phyloP scores from a whole-genome alignment of 2,329 filamentous ascomycete genomes.

The Sclerotinia borealis region DNA sequence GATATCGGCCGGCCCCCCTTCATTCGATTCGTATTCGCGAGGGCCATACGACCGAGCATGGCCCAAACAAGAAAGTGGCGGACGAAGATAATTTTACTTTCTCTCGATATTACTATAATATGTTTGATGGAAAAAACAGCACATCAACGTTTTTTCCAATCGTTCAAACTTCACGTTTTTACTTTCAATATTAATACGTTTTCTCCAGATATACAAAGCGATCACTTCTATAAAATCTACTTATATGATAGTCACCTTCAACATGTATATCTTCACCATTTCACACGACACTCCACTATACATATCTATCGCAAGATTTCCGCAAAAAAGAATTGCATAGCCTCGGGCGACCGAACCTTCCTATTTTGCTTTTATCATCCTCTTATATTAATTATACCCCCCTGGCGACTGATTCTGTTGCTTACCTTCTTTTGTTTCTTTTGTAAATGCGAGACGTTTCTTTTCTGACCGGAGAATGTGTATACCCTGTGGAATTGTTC shows the following conservation, averaged over 20 bases:
- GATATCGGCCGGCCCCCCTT: slow-evolving; percentile 18
- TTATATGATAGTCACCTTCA: neutral
- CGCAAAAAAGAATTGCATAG: slow-evolving; percentile 11
- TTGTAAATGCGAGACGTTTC: neutral
- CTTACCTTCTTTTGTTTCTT: slow-evolving; percentile 12
- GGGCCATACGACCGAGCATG: slow-evolving; percentile 25
- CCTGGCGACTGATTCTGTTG: slow-evolving; percentile 10
- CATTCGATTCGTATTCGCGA: slow-evolving; percentile 26
- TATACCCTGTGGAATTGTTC: slow-evolving; percentile 1
- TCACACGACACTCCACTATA: slow-evolving; percentile 31
- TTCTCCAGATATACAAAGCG: neutral
- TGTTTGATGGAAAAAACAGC: slow-evolving; percentile 8
- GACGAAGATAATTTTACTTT: slow-evolving; percentile 13
- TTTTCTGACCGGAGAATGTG: slow-evolving; percentile 1
- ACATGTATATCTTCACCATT: slow-evolving; percentile 25
- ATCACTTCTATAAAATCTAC: neutral
- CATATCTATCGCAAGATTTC: slow-evolving; percentile 12
- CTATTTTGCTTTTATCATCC: slow-evolving; percentile 3
- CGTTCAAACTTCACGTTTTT: neutral
- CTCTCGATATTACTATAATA: neutral
- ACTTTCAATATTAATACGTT: neutral
- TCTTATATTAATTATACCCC: slow-evolving; percentile 10
- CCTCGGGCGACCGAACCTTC: slow-evolving; percentile 13
- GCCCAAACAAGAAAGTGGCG: slow-evolving; percentile 23
- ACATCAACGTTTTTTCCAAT: slow-evolving; percentile 3